Conservation (phyloP, 305 asterid genomes). For the Plantago lanceolata region DNA sequence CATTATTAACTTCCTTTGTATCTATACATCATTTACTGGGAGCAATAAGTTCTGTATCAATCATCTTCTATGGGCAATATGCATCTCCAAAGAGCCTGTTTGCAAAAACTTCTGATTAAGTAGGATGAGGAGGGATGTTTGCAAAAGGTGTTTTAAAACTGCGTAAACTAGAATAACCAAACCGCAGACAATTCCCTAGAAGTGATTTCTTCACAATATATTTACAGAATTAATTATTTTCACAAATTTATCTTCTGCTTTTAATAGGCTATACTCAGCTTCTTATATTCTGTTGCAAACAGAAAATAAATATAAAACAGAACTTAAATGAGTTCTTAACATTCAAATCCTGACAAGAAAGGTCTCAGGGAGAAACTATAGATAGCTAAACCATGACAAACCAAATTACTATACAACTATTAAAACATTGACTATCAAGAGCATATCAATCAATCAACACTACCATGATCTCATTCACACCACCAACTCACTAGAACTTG, state of each 20-base stretch:
- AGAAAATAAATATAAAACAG: neutral
- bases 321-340: neutral
- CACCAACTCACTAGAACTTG: neutral
- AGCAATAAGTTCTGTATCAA: too few relatives aligned
- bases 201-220: neutral
- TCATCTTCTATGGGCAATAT: neutral
- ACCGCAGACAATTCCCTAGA: neutral
- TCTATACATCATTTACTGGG: too few relatives aligned
- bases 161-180: neutral
- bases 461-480: neutral
- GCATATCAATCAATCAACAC: neutral
- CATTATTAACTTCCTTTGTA: too few relatives aligned
- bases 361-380: neutral
- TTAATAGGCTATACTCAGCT: too few relatives aligned
- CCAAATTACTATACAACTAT: neutral
- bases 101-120: neutral
- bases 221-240: too few relatives aligned
- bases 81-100: neutral
- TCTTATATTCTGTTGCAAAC: too few relatives aligned
- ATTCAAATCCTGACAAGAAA: neutral
- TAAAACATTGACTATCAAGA: neutral
- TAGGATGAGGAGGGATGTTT: neutral
- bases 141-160: neutral
- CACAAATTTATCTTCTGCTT: too few relatives aligned
- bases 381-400: neutral